Percentiles rank a stretch among this genome's conserved stretches.
phyloP scores from a whole-genome alignment of 2,329 filamentous ascomycete species.

The Fusarium verrucosum region DNA sequence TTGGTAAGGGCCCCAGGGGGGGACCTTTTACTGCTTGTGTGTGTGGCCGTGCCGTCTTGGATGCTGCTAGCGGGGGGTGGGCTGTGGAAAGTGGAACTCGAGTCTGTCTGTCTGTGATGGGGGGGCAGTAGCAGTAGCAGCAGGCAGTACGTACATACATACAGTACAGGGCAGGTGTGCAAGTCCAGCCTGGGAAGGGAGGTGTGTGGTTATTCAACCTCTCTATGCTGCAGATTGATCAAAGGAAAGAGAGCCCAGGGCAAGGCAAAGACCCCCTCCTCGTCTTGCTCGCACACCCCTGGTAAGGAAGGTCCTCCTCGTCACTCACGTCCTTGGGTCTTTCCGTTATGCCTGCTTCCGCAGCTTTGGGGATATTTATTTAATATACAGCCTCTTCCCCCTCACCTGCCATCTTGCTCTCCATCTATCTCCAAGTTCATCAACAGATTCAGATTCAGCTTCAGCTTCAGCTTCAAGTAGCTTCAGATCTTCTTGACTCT shows the following conservation, averaged over 20 bases:
- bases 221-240: constrained; percentile 12
- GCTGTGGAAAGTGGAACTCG: neutral
- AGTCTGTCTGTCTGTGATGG: constrained; percentile 12
- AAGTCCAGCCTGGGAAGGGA: constrained; percentile 5
- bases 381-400: constrained; percentile 47
- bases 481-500: constrained; percentile 29
- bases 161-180: constrained; percentile 17
- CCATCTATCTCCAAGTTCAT: constrained; percentile 39
- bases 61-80: neutral
- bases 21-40: constrained; percentile 34
- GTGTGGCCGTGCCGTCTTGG: constrained; percentile 28
- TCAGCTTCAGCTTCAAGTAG: constrained; percentile 18
- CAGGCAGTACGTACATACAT: too few relatives aligned
- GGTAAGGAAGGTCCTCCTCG: constrained; percentile 11
- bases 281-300: constrained; percentile 10
- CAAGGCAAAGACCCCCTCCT: constrained; percentile 19
- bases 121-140: too few relatives aligned
- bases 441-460: constrained; percentile 15
- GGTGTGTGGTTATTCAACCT: constrained; percentile 12
- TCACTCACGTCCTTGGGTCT: constrained; percentile 32
- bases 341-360: constrained; percentile 25
- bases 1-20: constrained; percentile 7
- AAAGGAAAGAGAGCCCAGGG: too few relatives aligned
- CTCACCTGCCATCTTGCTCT: constrained; percentile 35
- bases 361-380: constrained; percentile 47